Conservation (phyloP, 2,329 filamentous ascomycete genomes). For the Colletotrichum abscissum region DNA sequence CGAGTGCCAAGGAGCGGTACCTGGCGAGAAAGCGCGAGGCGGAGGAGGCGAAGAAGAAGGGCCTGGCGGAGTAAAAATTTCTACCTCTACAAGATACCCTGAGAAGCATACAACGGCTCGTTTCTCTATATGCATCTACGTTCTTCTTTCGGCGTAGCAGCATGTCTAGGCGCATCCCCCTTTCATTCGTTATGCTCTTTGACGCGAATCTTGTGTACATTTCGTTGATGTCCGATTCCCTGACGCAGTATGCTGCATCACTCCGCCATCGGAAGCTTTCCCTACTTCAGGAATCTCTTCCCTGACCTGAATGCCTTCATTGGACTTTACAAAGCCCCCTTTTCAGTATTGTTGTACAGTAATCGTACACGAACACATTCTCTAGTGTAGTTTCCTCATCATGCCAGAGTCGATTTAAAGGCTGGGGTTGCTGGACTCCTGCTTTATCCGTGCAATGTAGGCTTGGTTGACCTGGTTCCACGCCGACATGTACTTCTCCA, state of each 20-base stretch:
- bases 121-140: background rate
- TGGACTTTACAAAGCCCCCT: conserved; percentile 1
- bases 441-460: conserved; percentile 73
- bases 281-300: background rate
- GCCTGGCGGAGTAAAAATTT: conserved; percentile 41
- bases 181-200: background rate
- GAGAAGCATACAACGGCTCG: conserved; percentile 16
- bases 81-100: conserved; percentile 42
- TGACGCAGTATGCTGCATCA: background rate
- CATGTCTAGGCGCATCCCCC: background rate
- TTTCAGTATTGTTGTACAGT: conserved; percentile 22
- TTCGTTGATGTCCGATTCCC: background rate
- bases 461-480: conserved; percentile 81
- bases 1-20: conserved; percentile 83
- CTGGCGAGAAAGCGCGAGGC: conserved; percentile 80
- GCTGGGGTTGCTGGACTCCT: conserved; percentile 57
- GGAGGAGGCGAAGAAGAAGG: conserved; percentile 73
- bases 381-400: background rate
- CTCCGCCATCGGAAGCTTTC: background rate
- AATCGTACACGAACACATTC: conserved; percentile 18
- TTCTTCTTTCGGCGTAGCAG: background rate
- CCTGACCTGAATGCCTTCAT: background rate
- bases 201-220: conserved; percentile 6
- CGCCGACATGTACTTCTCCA: conserved; percentile 86
- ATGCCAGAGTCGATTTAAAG: conserved; percentile 5